Evolutionary conservation across 1,284 basidiomycete genomes (phyloP).

Genomic region (Cerrena zonata): DNA sequence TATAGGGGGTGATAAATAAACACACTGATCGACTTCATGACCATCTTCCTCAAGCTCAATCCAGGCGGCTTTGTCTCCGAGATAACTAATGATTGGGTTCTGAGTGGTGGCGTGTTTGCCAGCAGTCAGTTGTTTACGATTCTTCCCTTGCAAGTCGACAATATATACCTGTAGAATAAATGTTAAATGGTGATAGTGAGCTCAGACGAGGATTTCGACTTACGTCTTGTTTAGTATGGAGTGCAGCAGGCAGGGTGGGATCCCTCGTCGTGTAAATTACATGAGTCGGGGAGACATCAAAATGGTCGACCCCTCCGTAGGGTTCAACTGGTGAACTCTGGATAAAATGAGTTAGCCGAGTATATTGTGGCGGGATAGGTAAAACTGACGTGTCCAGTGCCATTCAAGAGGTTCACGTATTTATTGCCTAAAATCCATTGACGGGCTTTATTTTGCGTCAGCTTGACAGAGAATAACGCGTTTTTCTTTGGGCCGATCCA

Average conservation of each 20-base stretch:
- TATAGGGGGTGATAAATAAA: not conserved
- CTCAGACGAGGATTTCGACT: slow-evolving; percentile 1
- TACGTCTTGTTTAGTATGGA: slow-evolving; percentile 78
- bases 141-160: slow-evolving; percentile 45
- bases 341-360: slow-evolving; percentile 25
- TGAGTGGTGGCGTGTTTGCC: slow-evolving; percentile 79
- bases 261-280: slow-evolving; percentile 85
- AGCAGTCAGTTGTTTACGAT: slow-evolving; percentile 62
- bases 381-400: slow-evolving; percentile 55
- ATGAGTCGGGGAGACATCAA: slow-evolving; percentile 60
- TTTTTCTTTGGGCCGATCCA: slow-evolving; percentile 73
- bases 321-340: slow-evolving; percentile 77
- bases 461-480: slow-evolving; percentile 60
- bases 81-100: slow-evolving; percentile 58
- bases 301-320: slow-evolving; percentile 73
- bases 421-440: slow-evolving; percentile 49
- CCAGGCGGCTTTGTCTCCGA: slow-evolving; percentile 78
- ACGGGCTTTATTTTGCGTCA: slow-evolving; percentile 42
- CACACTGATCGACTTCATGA: slow-evolving; percentile 53
- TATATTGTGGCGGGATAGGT: not conserved
- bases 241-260: slow-evolving; percentile 62
- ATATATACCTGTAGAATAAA: slow-evolving; percentile 51
- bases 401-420: slow-evolving; percentile 58
- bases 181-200: not conserved
- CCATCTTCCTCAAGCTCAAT: slow-evolving; percentile 81